Conservation (phyloP, 331 rosid species). For the Malus hybrid region DNA sequence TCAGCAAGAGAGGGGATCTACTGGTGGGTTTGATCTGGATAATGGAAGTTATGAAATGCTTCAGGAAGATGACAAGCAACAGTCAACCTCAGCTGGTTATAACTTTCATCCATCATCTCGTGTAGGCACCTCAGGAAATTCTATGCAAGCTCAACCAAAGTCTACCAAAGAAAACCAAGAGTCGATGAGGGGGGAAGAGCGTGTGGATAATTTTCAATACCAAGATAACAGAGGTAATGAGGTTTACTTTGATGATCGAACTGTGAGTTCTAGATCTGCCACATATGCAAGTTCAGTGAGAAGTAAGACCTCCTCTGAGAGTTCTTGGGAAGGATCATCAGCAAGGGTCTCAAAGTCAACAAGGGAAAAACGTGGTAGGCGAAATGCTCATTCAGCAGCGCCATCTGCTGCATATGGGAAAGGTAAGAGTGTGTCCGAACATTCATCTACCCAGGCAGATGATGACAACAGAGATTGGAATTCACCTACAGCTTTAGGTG, state of each 20-base stretch:
- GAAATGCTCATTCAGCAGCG: conserved; percentile 27
- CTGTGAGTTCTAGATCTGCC: conserved; percentile 46
- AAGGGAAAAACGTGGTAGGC: conserved; percentile 71
- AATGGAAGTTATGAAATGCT: conserved; percentile 68
- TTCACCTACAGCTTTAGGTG: conserved; percentile 25
- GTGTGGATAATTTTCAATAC: conserved; percentile 43
- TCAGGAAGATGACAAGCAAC: conserved; percentile 63
- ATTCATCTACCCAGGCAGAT: conserved; percentile 51
- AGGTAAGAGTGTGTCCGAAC: conserved; percentile 67
- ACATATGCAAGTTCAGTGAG: conserved; percentile 43
- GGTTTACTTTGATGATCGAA: conserved; percentile 58
- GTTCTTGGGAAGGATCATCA: conserved; percentile 86
- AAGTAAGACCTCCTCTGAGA: conserved; percentile 74
- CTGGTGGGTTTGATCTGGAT: conserved; percentile 58
- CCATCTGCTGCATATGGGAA: conserved; percentile 44
- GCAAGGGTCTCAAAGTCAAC: conserved; percentile 67
- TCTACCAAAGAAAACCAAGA: conserved; percentile 49
- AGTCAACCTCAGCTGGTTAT: conserved; percentile 69
- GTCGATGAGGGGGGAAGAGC: conserved; percentile 44
- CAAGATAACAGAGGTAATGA: conserved; percentile 69
- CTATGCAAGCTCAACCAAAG: conserved; percentile 45
- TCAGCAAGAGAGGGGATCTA: conserved; percentile 69
- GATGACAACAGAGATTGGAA: conserved; percentile 71
- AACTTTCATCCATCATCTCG: conserved; percentile 41
- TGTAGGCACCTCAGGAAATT: conserved; percentile 37